phyloP scores from a whole-genome alignment of 257 asterid genomes.

The Oldenlandia corymbosa region DNA sequence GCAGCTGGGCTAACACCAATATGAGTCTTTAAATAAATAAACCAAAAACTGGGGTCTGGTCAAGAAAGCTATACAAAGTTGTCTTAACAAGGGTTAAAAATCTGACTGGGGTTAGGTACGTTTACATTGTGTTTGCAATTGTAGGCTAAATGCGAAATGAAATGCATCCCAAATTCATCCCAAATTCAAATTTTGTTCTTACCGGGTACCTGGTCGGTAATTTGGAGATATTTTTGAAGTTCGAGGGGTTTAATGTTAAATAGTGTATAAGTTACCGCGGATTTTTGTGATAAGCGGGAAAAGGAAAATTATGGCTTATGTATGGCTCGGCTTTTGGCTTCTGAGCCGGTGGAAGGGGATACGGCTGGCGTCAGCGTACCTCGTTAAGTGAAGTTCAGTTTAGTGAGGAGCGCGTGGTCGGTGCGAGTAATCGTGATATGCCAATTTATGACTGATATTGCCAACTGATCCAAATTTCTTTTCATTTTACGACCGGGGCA shows the following conservation, averaged over 20 bases:
- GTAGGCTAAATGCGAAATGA: conserved; percentile 20
- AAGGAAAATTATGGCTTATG: neutral
- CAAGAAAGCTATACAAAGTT: too few relatives aligned
- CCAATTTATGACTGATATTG: neutral
- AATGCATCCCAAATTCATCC: conserved; percentile 34
- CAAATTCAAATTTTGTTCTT: conserved; percentile 22
- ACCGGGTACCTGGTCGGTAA: conserved; percentile 20
- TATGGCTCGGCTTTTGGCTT: conserved; percentile 11
- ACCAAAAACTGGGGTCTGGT: conserved; percentile 36
- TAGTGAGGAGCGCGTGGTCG: conserved; percentile 20
- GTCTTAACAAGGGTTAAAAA: conserved; percentile 48
- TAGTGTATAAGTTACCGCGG: conserved; percentile 8
- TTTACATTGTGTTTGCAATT: neutral
- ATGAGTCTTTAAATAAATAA: conserved; percentile 60
- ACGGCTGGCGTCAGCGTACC: conserved; percentile 17
- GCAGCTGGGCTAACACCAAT: conserved; percentile 39
- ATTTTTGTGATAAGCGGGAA: conserved; percentile 3
- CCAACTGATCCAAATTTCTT: neutral
- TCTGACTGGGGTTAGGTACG: conserved; percentile 36
- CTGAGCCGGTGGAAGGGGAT: conserved; percentile 12
- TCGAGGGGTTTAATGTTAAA: neutral
- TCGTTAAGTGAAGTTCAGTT: neutral
- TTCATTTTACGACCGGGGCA: neutral
- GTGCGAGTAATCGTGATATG: conserved; percentile 15
- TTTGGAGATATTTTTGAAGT: conserved; percentile 15